Evolutionary conservation across 345 rosid genomes (phyloP).

Genomic region (Sonneratia caseolaris): DNA sequence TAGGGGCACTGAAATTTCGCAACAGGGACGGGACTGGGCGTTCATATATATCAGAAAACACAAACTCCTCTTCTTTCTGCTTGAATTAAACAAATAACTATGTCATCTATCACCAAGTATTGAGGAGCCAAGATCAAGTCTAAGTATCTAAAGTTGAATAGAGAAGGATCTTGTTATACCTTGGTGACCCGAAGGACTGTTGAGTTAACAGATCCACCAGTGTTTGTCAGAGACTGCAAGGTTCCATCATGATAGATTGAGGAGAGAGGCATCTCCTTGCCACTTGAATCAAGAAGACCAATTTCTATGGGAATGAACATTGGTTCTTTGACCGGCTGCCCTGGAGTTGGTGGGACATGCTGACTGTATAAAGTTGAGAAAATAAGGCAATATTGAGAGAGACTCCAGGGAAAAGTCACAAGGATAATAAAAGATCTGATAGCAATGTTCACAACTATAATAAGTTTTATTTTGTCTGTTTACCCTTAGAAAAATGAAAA

Average conservation of each 20-base stretch:
- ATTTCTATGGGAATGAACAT: conserved; percentile 80
- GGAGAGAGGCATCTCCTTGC: conserved; percentile 69
- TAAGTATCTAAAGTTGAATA: not conserved
- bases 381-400: not conserved
- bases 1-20: conserved; percentile 88
- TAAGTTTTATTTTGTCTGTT: not conserved
- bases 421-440: not conserved
- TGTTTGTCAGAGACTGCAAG: conserved; percentile 36
- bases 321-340: conserved; percentile 81
- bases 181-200: conserved; percentile 79
- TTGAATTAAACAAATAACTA: conserved; percentile 3
- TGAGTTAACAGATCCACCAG: conserved; percentile 33
- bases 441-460: not conserved
- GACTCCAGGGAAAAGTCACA: not conserved
- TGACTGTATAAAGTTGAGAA: conserved; percentile 42
- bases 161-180: conserved; percentile 22
- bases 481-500: not conserved
- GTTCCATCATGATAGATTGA: conserved; percentile 61
- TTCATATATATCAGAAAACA: conserved; percentile 66
- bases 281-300: conserved; percentile 69
- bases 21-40: conserved; percentile 79
- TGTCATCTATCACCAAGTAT: not conserved
- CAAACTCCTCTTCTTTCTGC: conserved; percentile 94
- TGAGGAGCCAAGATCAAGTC: too few species aligned
- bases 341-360: conserved; percentile 79